Evolutionary conservation across 306 rosid species (phyloP), one percentile per base, ranked within the genome.

Genomic region (Acacia acuminata): DNA sequence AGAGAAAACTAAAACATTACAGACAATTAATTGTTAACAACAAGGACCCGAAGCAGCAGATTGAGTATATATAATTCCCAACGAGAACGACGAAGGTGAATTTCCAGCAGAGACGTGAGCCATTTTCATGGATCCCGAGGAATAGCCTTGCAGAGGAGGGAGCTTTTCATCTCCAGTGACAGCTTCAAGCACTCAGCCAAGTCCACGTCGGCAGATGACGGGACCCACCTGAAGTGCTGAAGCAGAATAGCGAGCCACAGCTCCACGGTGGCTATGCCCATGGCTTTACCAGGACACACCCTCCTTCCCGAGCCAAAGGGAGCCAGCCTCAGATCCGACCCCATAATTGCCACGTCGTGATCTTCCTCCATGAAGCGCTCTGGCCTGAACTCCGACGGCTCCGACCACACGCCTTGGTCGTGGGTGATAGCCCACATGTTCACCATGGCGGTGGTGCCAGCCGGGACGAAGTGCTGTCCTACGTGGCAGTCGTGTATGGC

Each of bases 381-480:
- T 0, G 98, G 98, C 3, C 77, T 82, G 86, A 88, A 94, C 45
- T 74, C 36, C 0, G 68, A 30, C 0, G 98, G 93, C 2, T 87
- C 82, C 0, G 87, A 6, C 98, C 98, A 94, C 16, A 94, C 27
- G 3, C 82, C 65, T 8, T 56, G 77, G 71, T 90, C 92, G n/a
- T 89, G 97, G 6, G 97, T 89, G 14, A 94, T 94, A 0, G 92
- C 81, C 90, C 94, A 94, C 98, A 94, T 94, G 80, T 94, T 94
- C 1, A 94, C 98, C 85, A 94, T 90, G 0, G 98, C 98, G 0
- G 94, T 92, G 0, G 97, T 94, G 60, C 98, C 98, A 0, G 97
- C 95, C 0, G 98, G 98, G 60, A 94, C 20, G 71, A 87, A 86
- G 85, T 90, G 88, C 2, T 45, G 68, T 4, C 85, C 94, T 0